These are phyloP conservation scores for Triticum turgidum DNA, from an alignment of 176 grass and related monocot genomes.

Conservation along the genomic window DNA sequence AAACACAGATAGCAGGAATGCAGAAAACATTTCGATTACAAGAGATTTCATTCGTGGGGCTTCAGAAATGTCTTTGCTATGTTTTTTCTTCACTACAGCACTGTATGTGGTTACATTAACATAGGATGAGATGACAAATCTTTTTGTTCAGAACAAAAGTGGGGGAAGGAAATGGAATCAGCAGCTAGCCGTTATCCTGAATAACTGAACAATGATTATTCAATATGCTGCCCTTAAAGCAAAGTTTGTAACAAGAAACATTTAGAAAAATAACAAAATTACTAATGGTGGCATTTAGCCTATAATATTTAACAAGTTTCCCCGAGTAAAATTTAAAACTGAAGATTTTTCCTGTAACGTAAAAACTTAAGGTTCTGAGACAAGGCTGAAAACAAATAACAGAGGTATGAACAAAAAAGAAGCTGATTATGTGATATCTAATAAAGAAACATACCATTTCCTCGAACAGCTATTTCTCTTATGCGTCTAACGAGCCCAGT, in stretches of 20 bases:
- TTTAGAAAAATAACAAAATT: not conserved
- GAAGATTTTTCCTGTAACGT: not conserved
- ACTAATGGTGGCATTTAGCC: not conserved
- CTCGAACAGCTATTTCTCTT: constrained; percentile 86
- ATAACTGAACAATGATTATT: constrained; percentile 2
- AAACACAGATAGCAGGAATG: not conserved
- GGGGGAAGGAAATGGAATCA: not conserved
- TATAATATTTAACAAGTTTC: not conserved
- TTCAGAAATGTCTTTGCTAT: not conserved
- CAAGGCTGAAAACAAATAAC: not conserved
- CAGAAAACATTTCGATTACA: not conserved
- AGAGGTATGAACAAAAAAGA: not conserved
- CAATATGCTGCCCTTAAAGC: not conserved
- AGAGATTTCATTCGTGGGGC: not conserved
- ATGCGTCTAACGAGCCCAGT: constrained; percentile 90
- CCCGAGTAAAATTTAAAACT: not conserved
- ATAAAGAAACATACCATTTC: constrained; percentile 53
- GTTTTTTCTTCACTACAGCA: not conserved
- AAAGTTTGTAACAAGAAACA: not conserved
- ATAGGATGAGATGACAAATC: not conserved
- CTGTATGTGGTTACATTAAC: not conserved
- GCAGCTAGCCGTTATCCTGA: not conserved
- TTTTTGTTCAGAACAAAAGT: not conserved
- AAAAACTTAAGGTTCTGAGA: not conserved
- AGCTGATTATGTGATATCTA: not conserved